Conservation (phyloP, 768 basidiomycete genomes). For the Pleurotus sapidus region DNA sequence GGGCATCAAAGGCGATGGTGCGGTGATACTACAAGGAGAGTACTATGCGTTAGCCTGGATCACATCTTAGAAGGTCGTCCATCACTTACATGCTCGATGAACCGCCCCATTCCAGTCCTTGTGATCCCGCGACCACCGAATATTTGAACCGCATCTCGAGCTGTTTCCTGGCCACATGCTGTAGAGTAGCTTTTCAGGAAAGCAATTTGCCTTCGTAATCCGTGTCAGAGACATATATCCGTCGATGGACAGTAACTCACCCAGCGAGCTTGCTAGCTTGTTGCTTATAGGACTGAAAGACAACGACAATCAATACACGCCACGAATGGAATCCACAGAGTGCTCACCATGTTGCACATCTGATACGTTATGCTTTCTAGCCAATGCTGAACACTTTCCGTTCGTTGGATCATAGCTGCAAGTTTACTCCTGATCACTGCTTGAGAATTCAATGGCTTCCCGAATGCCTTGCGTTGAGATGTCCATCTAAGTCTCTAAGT, state of each 20-base stretch:
- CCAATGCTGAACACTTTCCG: conserved; percentile 52
- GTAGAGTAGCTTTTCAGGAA: conserved; percentile 73
- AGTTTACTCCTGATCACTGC: conserved; percentile 88
- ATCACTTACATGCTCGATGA: conserved; percentile 64
- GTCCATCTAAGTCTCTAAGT: conserved; percentile 56
- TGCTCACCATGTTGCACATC: conserved; percentile 76
- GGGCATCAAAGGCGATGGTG: conserved; percentile 62
- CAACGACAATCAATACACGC: conserved; percentile 12
- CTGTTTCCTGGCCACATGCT: conserved; percentile 60
- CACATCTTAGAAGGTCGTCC: background rate
- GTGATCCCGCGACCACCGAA: conserved; percentile 90
- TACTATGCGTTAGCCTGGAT: background rate
- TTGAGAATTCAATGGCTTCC: conserved; percentile 79
- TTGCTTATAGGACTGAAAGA: conserved; percentile 58
- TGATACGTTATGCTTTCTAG: conserved; percentile 88
- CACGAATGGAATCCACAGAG: conserved; percentile 5
- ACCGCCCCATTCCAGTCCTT: conserved; percentile 74
- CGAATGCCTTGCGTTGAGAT: conserved; percentile 87
- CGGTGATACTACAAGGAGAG: conserved; percentile 50
- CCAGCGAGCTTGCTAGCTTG: conserved; percentile 76
- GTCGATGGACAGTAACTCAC: conserved; percentile 28
- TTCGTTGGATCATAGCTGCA: conserved; percentile 83
- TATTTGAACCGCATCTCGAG: conserved; percentile 57
- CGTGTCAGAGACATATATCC: background rate
- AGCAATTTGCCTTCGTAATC: conserved; percentile 52